Percentiles rank a stretch among this genome's conserved stretches.
Conservation (phyloP, 495 filamentous ascomycete species). For the Aspergillus haitiensis region DNA sequence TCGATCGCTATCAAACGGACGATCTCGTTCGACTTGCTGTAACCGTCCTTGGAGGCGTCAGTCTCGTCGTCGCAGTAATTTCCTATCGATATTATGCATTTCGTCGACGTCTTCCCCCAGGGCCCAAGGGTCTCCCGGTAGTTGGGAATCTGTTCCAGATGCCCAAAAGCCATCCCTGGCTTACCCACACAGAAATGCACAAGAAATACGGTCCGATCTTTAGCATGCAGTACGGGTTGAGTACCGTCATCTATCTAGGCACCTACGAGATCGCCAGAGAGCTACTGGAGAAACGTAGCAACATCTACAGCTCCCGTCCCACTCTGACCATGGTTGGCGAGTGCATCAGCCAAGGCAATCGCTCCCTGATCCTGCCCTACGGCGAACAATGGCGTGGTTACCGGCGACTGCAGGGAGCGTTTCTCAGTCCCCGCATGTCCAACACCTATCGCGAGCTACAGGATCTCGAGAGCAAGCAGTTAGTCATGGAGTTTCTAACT, state of each 20-base stretch:
- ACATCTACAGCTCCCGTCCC: constrained; percentile 61
- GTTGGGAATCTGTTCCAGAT: constrained; percentile 61
- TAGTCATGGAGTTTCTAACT: constrained; percentile 20
- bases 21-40: neutral
- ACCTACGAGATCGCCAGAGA: constrained; percentile 54
- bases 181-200: constrained; percentile 59
- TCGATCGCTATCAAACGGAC: neutral
- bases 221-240: constrained; percentile 53
- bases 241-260: constrained; percentile 57
- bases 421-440: constrained; percentile 39
- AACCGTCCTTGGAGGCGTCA: neutral
- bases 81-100: neutral
- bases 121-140: constrained; percentile 45
- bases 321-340: constrained; percentile 26
- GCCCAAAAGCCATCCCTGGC: constrained; percentile 49
- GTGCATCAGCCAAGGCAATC: constrained; percentile 20
- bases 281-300: constrained; percentile 52
- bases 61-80: neutral
- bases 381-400: constrained; percentile 39
- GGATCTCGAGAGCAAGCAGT: constrained; percentile 33
- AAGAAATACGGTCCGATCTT: constrained; percentile 61
- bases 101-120: constrained; percentile 13
- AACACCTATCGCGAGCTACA: constrained; percentile 37
- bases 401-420: constrained; percentile 26
- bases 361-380: constrained; percentile 44